Evolutionary conservation across 306 rosid species (phyloP).

Genomic region (Cicer chorassanicum): DNA sequence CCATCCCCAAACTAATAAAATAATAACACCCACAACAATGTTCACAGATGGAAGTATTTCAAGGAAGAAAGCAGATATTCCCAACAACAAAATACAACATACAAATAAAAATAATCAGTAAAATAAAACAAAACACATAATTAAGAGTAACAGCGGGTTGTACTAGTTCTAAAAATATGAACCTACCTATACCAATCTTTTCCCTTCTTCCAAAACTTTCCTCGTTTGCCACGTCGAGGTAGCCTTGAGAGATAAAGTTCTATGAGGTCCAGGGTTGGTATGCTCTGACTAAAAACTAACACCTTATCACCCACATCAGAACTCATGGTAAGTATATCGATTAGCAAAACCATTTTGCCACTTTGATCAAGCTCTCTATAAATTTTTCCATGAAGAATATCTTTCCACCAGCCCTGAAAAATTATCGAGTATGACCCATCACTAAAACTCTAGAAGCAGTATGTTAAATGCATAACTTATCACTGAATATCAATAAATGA

Average conservation of each 20-base stretch:
- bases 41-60: constrained; percentile 18
- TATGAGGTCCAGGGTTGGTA: constrained; percentile 90
- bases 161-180: constrained; percentile 36
- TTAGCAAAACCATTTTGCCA: constrained; percentile 93
- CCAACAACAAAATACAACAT: constrained; percentile 15
- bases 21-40: constrained; percentile 36
- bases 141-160: constrained; percentile 33
- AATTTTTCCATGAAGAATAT: constrained; percentile 73
- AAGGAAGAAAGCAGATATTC: constrained; percentile 34
- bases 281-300: constrained; percentile 97
- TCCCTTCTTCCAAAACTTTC: constrained; percentile 88
- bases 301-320: constrained; percentile 91
- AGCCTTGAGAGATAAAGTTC: constrained; percentile 83
- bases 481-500: constrained; percentile 18
- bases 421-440: constrained; percentile 35
- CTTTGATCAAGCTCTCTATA: constrained; percentile 83
- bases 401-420: constrained; percentile 96
- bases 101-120: neutral
- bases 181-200: constrained; percentile 98
- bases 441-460: constrained; percentile 24
- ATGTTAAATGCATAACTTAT: constrained; percentile 27
- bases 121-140: constrained; percentile 24
- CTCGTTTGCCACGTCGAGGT: constrained; percentile 67
- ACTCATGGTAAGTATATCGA: constrained; percentile 83
- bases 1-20: constrained; percentile 35